phyloP scores from a whole-genome alignment of 768 basidiomycete genomes.

The Scleroderma citrinum region DNA sequence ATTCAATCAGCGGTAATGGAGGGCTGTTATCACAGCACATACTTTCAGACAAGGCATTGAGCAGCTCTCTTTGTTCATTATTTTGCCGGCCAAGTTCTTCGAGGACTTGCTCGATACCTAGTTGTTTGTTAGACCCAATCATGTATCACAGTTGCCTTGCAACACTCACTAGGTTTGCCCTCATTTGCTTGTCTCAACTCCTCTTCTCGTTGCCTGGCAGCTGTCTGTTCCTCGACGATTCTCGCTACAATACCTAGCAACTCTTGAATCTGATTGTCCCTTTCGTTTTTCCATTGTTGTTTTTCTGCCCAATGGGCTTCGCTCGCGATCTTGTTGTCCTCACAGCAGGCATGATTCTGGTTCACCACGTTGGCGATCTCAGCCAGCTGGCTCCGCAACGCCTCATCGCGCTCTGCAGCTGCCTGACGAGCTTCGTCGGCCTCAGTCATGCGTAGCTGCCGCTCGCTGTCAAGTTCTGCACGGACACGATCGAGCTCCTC shows the following conservation, averaged over 20 bases:
- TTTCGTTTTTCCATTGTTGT: conserved; percentile 47
- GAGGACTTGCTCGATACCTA: conserved; percentile 57
- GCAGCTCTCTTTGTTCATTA: conserved; percentile 49
- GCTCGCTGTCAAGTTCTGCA: conserved; percentile 59
- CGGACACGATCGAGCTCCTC: conserved; percentile 54
- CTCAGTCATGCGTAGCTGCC: conserved; percentile 48
- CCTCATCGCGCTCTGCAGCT: conserved; percentile 53
- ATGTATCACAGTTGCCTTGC: neutral
- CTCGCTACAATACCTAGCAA: conserved; percentile 57
- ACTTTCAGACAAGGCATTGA: conserved; percentile 54
- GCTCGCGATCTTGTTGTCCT: conserved; percentile 52
- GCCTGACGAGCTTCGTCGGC: conserved; percentile 63
- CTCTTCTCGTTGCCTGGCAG: conserved; percentile 44
- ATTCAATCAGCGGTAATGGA: conserved; percentile 6
- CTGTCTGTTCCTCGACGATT: conserved; percentile 50
- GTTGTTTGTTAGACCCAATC: conserved; percentile 10
- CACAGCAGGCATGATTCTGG: conserved; percentile 54
- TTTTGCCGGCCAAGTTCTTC: conserved; percentile 57
- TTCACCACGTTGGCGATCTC: conserved; percentile 73
- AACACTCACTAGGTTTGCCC: conserved; percentile 49
- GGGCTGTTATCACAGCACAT: conserved; percentile 16
- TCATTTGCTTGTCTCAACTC: conserved; percentile 49
- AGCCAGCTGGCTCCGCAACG: conserved; percentile 50
- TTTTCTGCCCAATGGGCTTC: conserved; percentile 65
- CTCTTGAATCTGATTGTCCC: conserved; percentile 51